Percentiles rank a stretch among this genome's conserved stretches.
Conservation (phyloP, 176 grass and related monocot species). For the Luzula sylvatica region DNA sequence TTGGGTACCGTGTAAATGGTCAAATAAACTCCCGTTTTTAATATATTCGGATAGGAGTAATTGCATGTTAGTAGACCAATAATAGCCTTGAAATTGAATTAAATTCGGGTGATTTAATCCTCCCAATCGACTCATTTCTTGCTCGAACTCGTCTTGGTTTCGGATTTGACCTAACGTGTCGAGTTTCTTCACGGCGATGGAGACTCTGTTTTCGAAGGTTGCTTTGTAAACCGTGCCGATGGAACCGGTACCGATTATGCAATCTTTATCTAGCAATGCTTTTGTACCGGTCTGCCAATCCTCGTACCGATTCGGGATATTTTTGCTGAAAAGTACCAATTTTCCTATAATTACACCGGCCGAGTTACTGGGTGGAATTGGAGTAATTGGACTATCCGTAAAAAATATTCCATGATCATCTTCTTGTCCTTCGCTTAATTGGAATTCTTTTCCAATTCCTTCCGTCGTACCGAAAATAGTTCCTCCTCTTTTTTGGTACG, state of each 20-base stretch:
- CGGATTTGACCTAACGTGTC: constrained; percentile 68
- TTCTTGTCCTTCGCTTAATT: constrained; percentile 24
- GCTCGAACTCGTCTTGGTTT: constrained; percentile 88
- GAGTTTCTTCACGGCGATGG: constrained; percentile 89
- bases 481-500: constrained; percentile 18
- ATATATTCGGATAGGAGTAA: constrained; percentile 73
- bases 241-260: constrained; percentile 79
- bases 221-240: constrained; percentile 88
- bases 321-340: constrained; percentile 96
- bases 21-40: constrained; percentile 61
- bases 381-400: constrained; percentile 55
- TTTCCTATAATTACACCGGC: constrained; percentile 70
- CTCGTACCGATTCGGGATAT: constrained; percentile 82
- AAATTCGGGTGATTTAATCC: constrained; percentile 60
- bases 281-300: constrained; percentile 93
- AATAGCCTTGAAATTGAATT: constrained; percentile 78
- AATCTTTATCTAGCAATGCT: constrained; percentile 83
- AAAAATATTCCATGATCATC: constrained; percentile 61
- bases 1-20: constrained; percentile 56
- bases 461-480: neutral
- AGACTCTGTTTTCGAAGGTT: constrained; percentile 63
- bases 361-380: constrained; percentile 25
- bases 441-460: constrained; percentile 15
- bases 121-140: constrained; percentile 79
- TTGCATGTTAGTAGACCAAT: constrained; percentile 90